These are phyloP conservation scores for Hypholoma fasciculare DNA, from an alignment of 768 basidiomycete species.

Conservation along the genomic window DNA sequence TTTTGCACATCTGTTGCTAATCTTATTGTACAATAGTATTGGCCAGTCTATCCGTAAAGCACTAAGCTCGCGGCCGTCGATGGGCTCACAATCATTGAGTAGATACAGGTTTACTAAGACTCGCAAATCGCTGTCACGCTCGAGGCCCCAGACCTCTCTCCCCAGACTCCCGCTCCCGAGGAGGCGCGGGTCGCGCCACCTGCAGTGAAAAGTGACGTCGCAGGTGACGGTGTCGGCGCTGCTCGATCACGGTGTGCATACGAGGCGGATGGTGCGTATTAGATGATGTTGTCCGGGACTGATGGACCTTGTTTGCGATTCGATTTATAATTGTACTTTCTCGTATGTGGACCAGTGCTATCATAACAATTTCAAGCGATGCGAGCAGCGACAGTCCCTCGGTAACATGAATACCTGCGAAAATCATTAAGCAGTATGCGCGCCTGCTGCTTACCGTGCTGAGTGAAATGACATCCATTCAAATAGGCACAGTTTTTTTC, in stretches of 20 bases:
- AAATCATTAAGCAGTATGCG: too few relatives aligned
- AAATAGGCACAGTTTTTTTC: too few relatives aligned
- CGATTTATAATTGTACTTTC: too few relatives aligned
- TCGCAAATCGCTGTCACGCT: slow-evolving; percentile 36
- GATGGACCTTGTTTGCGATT: too few relatives aligned
- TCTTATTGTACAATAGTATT: slow-evolving; percentile 22
- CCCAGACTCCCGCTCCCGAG: neutral
- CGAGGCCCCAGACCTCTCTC: neutral
- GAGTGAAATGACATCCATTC: too few relatives aligned
- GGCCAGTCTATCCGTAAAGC: slow-evolving; percentile 42
- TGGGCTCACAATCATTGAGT: slow-evolving; percentile 37
- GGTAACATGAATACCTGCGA: too few relatives aligned
- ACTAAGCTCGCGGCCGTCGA: slow-evolving; percentile 33
- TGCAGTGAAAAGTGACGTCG: slow-evolving; percentile 35
- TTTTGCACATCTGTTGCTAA: slow-evolving; percentile 19
- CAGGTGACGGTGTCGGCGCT: slow-evolving; percentile 22
- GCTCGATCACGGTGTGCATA: neutral
- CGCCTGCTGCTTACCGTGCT: too few relatives aligned
- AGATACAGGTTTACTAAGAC: slow-evolving; percentile 38
- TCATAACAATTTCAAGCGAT: too few relatives aligned
- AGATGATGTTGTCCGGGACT: too few relatives aligned
- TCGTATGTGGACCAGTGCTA: too few relatives aligned
- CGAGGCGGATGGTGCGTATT: neutral
- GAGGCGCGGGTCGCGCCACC: slow-evolving; percentile 3
- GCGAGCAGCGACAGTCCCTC: too few relatives aligned